Evolutionary conservation across 768 basidiomycete species (phyloP), one percentile per base, ranked within the genome.

Genomic region (Auriscalpium microsporum): DNA sequence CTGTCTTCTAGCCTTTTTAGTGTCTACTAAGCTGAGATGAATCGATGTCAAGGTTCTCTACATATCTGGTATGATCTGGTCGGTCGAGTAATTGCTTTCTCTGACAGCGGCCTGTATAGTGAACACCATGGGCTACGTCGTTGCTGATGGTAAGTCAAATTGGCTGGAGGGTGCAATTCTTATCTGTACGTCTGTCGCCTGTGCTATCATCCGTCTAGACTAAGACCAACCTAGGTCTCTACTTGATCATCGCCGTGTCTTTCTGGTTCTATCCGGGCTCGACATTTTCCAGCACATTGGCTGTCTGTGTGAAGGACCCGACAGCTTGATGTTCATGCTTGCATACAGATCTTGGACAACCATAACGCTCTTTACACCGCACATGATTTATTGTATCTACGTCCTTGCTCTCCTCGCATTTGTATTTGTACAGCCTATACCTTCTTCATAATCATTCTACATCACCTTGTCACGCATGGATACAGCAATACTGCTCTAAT

Each of bases 91-190:
- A 11, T 10, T 34, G 8, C 21, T 10, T 35, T 13, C 11, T 19
- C 50, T 57, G 17, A 59, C 17, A 19, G 28, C 28, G 28, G 16
- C 11, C 17, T 33, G n/a, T 4, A 34, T 38, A 68, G 71, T 72
- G 8, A 57, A 67, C 61, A 88, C 89, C 4, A 90, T 95, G 69
- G 90, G 87, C 64, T 90, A 89, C 64, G 84, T 86, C 19, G 80
- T 94, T 6, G 79, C 82, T 49, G 94, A 96, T 62, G 92, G 92
- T 11, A 87, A 83, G 65, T 89, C 86, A 33, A 95, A 94, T 68
- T 96, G 93, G 84, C 75, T 96, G n/a, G 93, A 95, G 69, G 91
- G 90, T 21, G 69, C 83, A 62, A 83, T 90, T 54, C 75, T 91
- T n/a, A 80, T 90, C 55, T 82, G 84, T 79, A 59, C 48, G 73